phyloP scores from a whole-genome alignment of 2,329 filamentous ascomycete species.

The Grosmannia serpens region DNA sequence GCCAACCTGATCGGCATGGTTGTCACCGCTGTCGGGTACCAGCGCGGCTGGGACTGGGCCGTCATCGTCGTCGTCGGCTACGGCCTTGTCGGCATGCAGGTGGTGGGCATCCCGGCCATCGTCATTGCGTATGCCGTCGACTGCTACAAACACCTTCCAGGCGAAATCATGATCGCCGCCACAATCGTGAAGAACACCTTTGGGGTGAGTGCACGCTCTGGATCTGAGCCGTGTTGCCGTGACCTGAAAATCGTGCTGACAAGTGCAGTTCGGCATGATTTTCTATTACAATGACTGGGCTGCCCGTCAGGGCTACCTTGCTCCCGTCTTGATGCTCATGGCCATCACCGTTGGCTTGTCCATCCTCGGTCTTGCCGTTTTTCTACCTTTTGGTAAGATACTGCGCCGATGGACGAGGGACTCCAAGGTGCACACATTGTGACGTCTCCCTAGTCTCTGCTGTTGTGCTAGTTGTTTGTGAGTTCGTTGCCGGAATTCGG shows the following conservation, averaged over 20 bases:
- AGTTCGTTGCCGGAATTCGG: no score
- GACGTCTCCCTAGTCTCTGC: no score
- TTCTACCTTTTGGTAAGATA: constrained; percentile 18
- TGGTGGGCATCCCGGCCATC: constrained; percentile 43
- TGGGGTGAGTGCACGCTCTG: constrained; percentile 19
- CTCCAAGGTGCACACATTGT: constrained; percentile 17
- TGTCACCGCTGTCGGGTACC: constrained; percentile 33
- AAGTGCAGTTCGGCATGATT: constrained; percentile 19
- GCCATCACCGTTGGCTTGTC: constrained; percentile 16
- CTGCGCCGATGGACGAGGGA: constrained; percentile 20
- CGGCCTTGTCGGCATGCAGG: constrained; percentile 20
- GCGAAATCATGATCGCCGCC: constrained; percentile 47
- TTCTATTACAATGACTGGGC: constrained; percentile 20
- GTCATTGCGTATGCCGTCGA: constrained; percentile 48
- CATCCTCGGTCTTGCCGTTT: constrained; percentile 16
- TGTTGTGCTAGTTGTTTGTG: neutral
- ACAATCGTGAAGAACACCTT: constrained; percentile 50
- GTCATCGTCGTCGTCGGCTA: constrained; percentile 37
- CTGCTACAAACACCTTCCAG: constrained; percentile 51
- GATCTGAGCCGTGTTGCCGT: neutral
- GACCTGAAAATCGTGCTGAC: neutral
- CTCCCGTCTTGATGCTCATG: constrained; percentile 17
- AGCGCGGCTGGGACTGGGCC: constrained; percentile 34
- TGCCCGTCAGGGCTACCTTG: constrained; percentile 15
- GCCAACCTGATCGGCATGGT: constrained; percentile 32